Base-by-base conservation (phyloP, 1,284 basidiomycete genomes). In the Malassezia sympodialis region DNA sequence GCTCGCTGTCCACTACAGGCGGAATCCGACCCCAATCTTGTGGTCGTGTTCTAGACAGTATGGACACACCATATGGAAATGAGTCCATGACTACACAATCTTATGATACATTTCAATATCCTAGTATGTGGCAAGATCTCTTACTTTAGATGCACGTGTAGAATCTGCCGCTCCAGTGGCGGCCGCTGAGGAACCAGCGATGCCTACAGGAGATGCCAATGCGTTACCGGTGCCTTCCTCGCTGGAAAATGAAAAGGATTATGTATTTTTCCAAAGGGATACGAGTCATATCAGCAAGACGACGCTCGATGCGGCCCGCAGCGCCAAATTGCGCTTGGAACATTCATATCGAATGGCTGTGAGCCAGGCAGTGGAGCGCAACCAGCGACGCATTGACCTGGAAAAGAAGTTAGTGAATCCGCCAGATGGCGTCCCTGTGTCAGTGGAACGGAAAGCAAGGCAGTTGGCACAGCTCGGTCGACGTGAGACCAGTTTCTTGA, bases 271-370 rank as follows among this genome's bases (percentile, higher is more conserved):
- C 77, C 87, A 94, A 76, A 81, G 93, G 50, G 85, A 84, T 50
- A 87, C 87, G 1, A 78, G 80, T 43, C 83, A 83, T 59, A 93
- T 96, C 78, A 86, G 85, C 28, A 84, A 90, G 63, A 84, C 87
- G 69, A 88, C 89, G 34, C 81, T 90, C 52, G 89, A 91, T 55
- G 88, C 90, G 58, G 87, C 90, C 4, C 96, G 90, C 51, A 88
- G 87, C 19, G 90, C 93, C 28, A 96, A 96, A 77, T 83, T 96
- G 76, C 96, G 96, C 77, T 83, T 98, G 51, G 93, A 96, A 77
- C 88, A 93, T 59, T 94, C 86, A 77, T 98, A 98, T 81, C 96
- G 96, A 77, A 86, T 96, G 56, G 86, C 86, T 1, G 89, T 94
- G 26, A 88, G 91, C 76, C 83, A 87, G 54, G 89, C 90, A 27